Base-by-base conservation (phyloP, 805 yeast species). In the Candida nanaspora region DNA sequence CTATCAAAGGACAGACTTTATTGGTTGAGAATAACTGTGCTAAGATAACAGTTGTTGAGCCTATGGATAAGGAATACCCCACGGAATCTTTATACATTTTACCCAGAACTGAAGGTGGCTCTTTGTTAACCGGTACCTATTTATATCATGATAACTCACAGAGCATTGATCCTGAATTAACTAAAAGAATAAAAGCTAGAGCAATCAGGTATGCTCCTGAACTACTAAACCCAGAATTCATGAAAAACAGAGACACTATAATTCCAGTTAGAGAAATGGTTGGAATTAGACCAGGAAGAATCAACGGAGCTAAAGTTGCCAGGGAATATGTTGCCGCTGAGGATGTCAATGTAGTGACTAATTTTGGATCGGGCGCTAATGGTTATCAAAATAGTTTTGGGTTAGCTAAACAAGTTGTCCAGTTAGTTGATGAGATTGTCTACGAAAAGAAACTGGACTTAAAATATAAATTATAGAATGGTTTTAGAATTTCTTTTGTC, bases 291-390 rank as follows among this genome's bases (percentile, higher is more conserved):
- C 88, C 88, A 1, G 83, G 79, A 1, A 69, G 87, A 54, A 53
- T 61, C 13, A 78, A 75, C 8, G 89, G 88, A 0, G 58, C 71
- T 11, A 63, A 76, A 37, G 56, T 78, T 4, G 68, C 69, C 15
- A 49, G 33, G 35, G 57, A 53, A 26, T 62, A 62, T 28, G 38
- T 47, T 11, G 62, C 62, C 46, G 46, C 42, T 13, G 44, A 55
- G 41, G 25, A 26, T 26, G 40, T 51, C 15, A 47, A 46, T 32
- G 53, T 80, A 18, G 68, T 80, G 26, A 86, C 81, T 52, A 77
- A 76, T 51, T 81, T 80, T 55, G 86, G 88, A 2, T 84, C 87
- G 19, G 86, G 78, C 13, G 87, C 86, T 32, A 76, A 84, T 30
- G 93, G 93, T 0, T 83, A 76, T 56, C 94, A 86, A 62, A 52